Evolutionary conservation across 768 basidiomycete genomes (phyloP).

Genomic region (Lactifluus hygrophoroides): DNA sequence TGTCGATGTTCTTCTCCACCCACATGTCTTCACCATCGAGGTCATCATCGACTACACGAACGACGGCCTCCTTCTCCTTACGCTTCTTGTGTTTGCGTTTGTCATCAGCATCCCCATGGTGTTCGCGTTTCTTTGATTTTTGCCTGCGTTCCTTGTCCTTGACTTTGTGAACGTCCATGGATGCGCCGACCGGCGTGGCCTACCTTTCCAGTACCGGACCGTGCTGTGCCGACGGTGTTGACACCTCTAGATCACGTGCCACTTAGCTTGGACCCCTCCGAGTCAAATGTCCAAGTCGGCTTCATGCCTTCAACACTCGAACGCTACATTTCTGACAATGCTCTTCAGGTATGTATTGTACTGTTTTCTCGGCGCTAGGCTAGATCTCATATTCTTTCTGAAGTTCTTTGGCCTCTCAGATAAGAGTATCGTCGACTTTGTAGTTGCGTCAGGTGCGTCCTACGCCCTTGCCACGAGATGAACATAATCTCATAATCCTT

Average conservation of each 20-base stretch:
- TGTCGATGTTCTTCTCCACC: constrained; percentile 81
- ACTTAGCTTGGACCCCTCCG: too few relatives aligned
- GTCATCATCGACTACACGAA: constrained; percentile 62
- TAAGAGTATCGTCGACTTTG: constrained; percentile 76
- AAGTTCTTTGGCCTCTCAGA: constrained; percentile 83
- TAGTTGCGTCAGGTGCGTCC: constrained; percentile 75
- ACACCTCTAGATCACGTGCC: not conserved
- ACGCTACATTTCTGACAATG: constrained; percentile 72
- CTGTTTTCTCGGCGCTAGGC: not conserved
- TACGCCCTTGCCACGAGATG: not conserved
- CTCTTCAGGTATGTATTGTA: constrained; percentile 47
- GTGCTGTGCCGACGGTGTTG: not conserved
- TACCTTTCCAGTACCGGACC: not conserved
- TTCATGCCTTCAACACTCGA: constrained; percentile 57
- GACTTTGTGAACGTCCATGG: constrained; percentile 27
- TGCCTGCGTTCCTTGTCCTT: constrained; percentile 36
- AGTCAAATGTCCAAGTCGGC: not conserved
- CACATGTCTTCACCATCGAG: constrained; percentile 68
- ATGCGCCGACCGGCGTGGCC: not conserved
- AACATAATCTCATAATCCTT: constrained; percentile 6
- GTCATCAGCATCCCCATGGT: constrained; percentile 36
- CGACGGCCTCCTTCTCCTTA: constrained; percentile 31
- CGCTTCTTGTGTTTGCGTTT: constrained; percentile 31
- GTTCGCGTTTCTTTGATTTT: constrained; percentile 48
- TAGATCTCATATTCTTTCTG: not conserved